Evolutionary conservation across 129 eudicot genomes (phyloP), one percentile per base, ranked within the genome.

Genomic region (Heracleum sosnowskyi): DNA sequence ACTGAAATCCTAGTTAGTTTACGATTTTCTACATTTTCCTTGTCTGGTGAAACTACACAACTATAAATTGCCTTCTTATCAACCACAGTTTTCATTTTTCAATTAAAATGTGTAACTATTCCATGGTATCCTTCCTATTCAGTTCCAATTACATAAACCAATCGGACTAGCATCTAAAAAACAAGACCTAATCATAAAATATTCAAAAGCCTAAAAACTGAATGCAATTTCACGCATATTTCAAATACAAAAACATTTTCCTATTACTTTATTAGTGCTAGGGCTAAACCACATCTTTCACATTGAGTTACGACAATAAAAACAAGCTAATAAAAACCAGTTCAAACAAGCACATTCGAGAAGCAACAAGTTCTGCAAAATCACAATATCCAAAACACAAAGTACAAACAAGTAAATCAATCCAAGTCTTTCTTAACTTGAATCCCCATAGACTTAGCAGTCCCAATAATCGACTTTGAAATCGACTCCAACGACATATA

Each of bases 361-460:
- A 0, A n/a, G 3, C 68, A 10, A 53, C 28, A 2, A 8, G 11
- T 53, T 22, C 28, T 26, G 60, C 5, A 11, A 44, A 44, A 44
- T 11, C 16, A 44, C 47, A 7, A 53, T 53, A 53, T 20, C n/a
- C 16, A 60, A 60, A 60, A 7, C 3, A 60, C 12, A n/a, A 9
- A 66, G 31, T 15, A 33, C 22, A 69, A 44, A 7, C 63, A 53
- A 53, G 22, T 7, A 0, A 79, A 60, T 85, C 79, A 90, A 78
- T 82, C 93, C 84, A 92, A 81, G 84, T 92, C 96, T 71, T 86
- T 93, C 69, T 79, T 85, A 83, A 93, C 92, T 79, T 83, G 78
- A 82, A 90, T 88, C 69, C 98, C 98, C 96, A 92, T 92, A 24
- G 93, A 85, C 35, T 81, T 87, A 45, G 97, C 96, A 18, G 97